Evolutionary conservation across 2,329 filamentous ascomycete genomes (phyloP).

Genomic region (Aphanoascus verrucosus): DNA sequence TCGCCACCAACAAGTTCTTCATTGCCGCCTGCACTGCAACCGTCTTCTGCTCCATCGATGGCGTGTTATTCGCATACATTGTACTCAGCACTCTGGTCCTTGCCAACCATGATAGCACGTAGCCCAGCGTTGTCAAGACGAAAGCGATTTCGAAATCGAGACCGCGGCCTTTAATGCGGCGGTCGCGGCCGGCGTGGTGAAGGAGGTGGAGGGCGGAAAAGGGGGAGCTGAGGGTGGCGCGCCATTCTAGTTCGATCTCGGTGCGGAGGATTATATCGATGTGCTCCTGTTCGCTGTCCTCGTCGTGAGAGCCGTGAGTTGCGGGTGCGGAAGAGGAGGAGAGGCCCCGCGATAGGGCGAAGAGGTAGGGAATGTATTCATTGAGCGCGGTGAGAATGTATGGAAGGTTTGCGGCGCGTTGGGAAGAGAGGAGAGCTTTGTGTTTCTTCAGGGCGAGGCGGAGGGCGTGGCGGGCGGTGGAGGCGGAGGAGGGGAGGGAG

Average conservation of each 20-base stretch:
- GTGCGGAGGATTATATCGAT: slow-evolving; percentile 58
- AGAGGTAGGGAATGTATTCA: slow-evolving; percentile 72
- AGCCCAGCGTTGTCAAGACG: slow-evolving; percentile 63
- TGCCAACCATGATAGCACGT: slow-evolving; percentile 61
- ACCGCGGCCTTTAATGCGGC: slow-evolving; percentile 57
- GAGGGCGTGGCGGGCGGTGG: slow-evolving; percentile 72
- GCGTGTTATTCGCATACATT: slow-evolving; percentile 57
- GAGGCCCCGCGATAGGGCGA: slow-evolving; percentile 66
- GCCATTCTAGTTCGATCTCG: slow-evolving; percentile 65
- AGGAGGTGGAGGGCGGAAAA: slow-evolving; percentile 26
- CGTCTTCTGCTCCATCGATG: slow-evolving; percentile 57
- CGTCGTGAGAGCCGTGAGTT: neutral
- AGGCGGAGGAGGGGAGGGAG: slow-evolving; percentile 70
- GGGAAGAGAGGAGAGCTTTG: slow-evolving; percentile 66
- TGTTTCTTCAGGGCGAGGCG: slow-evolving; percentile 77
- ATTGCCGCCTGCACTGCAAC: slow-evolving; percentile 63
- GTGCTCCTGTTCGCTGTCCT: slow-evolving; percentile 38
- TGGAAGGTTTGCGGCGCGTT: slow-evolving; percentile 60
- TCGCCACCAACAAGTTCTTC: slow-evolving; percentile 64
- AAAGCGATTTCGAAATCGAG: slow-evolving; percentile 79
- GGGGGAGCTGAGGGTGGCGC: slow-evolving; percentile 53
- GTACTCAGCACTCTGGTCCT: slow-evolving; percentile 57
- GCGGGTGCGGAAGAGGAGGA: slow-evolving; percentile 44
- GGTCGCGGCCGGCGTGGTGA: slow-evolving; percentile 30
- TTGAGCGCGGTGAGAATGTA: slow-evolving; percentile 59